These are phyloP conservation scores for Dictyophora rubrovolvata DNA, from an alignment of 768 basidiomycete genomes.

Conservation along the genomic window DNA sequence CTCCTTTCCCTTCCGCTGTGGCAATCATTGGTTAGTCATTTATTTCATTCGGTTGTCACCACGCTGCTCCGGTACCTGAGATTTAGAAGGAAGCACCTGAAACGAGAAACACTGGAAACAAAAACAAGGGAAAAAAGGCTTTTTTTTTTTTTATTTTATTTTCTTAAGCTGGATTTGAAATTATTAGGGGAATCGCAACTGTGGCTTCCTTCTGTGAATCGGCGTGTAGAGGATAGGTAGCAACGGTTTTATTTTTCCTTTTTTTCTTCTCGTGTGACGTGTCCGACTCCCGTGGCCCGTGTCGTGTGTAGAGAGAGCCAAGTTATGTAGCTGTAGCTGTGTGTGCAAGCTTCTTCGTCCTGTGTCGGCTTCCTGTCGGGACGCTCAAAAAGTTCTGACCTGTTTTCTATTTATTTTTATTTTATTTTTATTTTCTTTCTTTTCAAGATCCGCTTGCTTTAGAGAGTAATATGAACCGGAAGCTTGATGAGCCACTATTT, in stretches of 20 bases:
- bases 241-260: no score
- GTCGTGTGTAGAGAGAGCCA: no score
- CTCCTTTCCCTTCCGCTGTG: no score
- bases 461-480: no score
- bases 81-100: neutral
- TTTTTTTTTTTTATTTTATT: neutral
- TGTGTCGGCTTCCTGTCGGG: neutral
- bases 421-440: no score
- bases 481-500: no score
- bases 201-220: neutral
- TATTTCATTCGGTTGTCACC: neutral
- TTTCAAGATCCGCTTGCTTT: no score
- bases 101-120: neutral
- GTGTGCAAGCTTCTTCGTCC: neutral
- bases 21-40: neutral
- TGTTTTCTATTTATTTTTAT: no score
- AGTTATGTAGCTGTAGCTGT: no score
- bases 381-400: neutral
- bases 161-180: neutral
- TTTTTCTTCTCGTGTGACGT: neutral
- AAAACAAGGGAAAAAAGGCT: neutral
- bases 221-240: neutral
- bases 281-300: neutral
- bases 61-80: neutral
- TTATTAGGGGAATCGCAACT: neutral